Evolutionary conservation across 202 grass and related monocot genomes (phyloP), one percentile per base, ranked within the genome.

Genomic region (Zoysia matrella): DNA sequence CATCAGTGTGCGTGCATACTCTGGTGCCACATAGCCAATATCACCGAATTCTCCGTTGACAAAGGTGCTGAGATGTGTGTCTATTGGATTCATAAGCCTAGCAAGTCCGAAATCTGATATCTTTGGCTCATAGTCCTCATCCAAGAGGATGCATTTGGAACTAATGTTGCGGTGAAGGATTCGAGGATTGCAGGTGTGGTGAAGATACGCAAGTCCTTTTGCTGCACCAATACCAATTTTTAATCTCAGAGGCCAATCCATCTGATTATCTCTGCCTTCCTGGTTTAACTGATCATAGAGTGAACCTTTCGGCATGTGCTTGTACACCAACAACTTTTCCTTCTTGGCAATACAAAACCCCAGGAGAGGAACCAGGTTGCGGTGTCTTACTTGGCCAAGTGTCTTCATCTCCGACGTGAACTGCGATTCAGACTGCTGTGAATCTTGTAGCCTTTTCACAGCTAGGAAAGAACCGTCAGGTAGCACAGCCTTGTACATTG

Each of bases 91-190:
- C 92, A 94, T 94, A 69, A 97, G 86, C 79, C 95, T 94, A 50
- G 95, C 92, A 71, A 97, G 90, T 41, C 95, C 95, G 46, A 97
- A 94, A 40, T 94, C 88, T 0, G 92, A 97, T 78, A 97, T 97
- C 72, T 88, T 94, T 18, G 95, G 90, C 64, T 94, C 90, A 0
- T 82, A 91, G 84, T 93, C 78, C 42, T 94, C 68, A 73, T 93
- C 95, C 65, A 97, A 66, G 36, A 97, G 90, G 52, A 97, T 91
- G 80, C 92, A 93, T 84, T 93, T 97, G 56, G 92, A 97, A 76
- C 95, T 97, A 72, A 97, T 97, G 69, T 97, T 97, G 39, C 92
- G 90, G 63, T 97, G 92, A 60, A 97, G 86, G 60, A 97, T 79
- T 70, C 88, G 85, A 72, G 92, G 92, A 77, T 97, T 94, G 83